Evolutionary conservation across 352 stramenopile species (phyloP).

Genomic region (Stramenopiles sp.): DNA sequence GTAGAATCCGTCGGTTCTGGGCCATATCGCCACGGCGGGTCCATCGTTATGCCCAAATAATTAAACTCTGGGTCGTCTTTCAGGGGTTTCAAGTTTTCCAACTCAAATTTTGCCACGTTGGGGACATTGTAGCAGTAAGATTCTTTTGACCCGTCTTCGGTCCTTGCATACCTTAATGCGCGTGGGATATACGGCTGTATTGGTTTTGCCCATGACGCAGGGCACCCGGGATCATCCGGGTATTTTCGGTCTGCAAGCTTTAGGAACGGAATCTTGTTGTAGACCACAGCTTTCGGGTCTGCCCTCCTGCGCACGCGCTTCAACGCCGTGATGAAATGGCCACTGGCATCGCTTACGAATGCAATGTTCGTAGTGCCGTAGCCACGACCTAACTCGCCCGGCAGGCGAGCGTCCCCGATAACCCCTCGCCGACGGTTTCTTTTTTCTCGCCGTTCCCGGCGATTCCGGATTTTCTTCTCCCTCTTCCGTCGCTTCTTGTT

Average conservation of each 20-base stretch:
- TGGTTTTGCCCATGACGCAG: not conserved
- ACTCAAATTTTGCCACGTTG: slow-evolving; percentile 1
- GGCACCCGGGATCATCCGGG: not conserved
- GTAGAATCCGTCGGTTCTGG: not conserved
- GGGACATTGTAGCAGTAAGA: not conserved
- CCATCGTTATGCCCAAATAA: slow-evolving; percentile 8
- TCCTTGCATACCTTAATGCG: not conserved
- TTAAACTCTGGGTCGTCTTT: not conserved
- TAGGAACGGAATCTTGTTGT: not conserved
- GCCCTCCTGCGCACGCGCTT: not conserved
- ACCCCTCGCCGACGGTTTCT: too few relatives aligned
- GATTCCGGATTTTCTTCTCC: not conserved
- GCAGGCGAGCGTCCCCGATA: not conserved
- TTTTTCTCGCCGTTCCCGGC: not conserved
- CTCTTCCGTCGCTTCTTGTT: not conserved
- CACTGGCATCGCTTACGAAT: not conserved
- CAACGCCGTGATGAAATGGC: not conserved
- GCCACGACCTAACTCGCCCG: not conserved
- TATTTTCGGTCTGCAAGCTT: slow-evolving; percentile 9
- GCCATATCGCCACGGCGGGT: not conserved
- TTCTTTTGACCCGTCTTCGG: not conserved
- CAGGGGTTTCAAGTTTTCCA: not conserved
- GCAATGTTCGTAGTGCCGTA: not conserved
- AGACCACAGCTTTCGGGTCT: slow-evolving; percentile 7
- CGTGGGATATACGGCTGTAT: not conserved